Percentiles rank a stretch among this genome's conserved stretches.
phyloP scores from a whole-genome alignment of 176 grass and related monocot genomes.

The Carex pumila region DNA sequence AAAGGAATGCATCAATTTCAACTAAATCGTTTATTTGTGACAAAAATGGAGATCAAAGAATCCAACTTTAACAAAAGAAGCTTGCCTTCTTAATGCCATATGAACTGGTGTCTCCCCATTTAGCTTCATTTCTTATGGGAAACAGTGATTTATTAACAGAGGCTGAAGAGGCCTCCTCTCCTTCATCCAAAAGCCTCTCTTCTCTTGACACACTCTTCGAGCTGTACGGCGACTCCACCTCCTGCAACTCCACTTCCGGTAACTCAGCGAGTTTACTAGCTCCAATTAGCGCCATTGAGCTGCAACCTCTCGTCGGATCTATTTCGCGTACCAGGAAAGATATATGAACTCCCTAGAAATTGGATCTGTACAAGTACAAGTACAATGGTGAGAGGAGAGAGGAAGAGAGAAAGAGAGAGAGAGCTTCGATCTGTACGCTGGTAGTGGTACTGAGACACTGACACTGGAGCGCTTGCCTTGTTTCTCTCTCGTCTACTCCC shows the following conservation, averaged over 20 bases:
- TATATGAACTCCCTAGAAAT: not conserved
- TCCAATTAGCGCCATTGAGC: not conserved
- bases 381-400: not conserved
- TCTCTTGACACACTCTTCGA: slow-evolving; percentile 43
- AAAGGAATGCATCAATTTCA: not conserved
- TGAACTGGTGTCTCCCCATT: slow-evolving; percentile 76
- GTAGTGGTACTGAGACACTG: slow-evolving; percentile 8
- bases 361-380: not conserved
- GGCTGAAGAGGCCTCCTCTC: slow-evolving; percentile 8
- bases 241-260: slow-evolving; percentile 6
- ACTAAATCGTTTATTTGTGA: not conserved
- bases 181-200: slow-evolving; percentile 21
- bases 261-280: slow-evolving; percentile 4
- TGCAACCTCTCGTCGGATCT: slow-evolving; percentile 4
- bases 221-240: slow-evolving; percentile 65
- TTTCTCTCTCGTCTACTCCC: not conserved
- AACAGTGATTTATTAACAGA: slow-evolving; percentile 9
- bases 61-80: not conserved
- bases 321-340: not conserved
- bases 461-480: slow-evolving; percentile 11
- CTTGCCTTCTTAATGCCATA: slow-evolving; percentile 78
- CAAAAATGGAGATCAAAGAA: not conserved
- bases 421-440: slow-evolving; percentile 15
- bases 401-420: not conserved
- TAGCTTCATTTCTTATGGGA: slow-evolving; percentile 32